These are phyloP conservation scores for Trichoderma orchidacearum DNA, from an alignment of 495 filamentous ascomycete species.

Conservation along the genomic window DNA sequence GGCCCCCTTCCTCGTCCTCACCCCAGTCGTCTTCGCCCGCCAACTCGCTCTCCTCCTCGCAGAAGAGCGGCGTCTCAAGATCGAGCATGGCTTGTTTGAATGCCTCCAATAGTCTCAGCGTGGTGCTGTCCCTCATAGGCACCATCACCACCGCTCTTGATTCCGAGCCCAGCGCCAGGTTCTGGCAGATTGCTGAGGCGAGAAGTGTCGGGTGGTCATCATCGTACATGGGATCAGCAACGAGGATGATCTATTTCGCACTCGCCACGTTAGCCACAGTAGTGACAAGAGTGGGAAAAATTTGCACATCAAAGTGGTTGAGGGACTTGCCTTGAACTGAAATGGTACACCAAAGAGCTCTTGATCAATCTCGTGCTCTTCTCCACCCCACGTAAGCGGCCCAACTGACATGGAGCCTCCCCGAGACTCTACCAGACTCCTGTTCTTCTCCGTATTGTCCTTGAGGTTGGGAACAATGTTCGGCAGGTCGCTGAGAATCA, in stretches of 20 bases:
- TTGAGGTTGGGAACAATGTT: conserved; percentile 28
- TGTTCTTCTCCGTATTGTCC: conserved; percentile 25
- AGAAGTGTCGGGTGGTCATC: conserved; percentile 31
- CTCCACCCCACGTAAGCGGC: conserved; percentile 27
- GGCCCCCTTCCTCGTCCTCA: conserved; percentile 17
- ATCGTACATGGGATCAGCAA: conserved; percentile 32
- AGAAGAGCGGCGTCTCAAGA: conserved; percentile 11
- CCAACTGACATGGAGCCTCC: conserved; percentile 20
- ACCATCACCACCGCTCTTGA: conserved; percentile 30
- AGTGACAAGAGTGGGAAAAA: background rate
- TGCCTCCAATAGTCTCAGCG: conserved; percentile 14
- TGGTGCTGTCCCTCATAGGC: conserved; percentile 26
- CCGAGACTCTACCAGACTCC: conserved; percentile 10
- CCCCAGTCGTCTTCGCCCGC: conserved; percentile 33
- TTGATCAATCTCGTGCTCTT: conserved; percentile 14
- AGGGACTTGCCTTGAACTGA: conserved; percentile 22
- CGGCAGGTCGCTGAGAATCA: conserved; percentile 33
- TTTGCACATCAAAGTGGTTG: too few species aligned
- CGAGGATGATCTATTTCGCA: conserved; percentile 28
- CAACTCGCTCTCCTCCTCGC: conserved; percentile 19
- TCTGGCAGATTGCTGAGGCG: conserved; percentile 22
- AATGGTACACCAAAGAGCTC: conserved; percentile 16
- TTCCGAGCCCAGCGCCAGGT: conserved; percentile 17
- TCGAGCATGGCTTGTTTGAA: conserved; percentile 14
- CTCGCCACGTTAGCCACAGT: too few species aligned